Base-by-base conservation (phyloP, 208 protist species). In the Lotmaria passim region DNA sequence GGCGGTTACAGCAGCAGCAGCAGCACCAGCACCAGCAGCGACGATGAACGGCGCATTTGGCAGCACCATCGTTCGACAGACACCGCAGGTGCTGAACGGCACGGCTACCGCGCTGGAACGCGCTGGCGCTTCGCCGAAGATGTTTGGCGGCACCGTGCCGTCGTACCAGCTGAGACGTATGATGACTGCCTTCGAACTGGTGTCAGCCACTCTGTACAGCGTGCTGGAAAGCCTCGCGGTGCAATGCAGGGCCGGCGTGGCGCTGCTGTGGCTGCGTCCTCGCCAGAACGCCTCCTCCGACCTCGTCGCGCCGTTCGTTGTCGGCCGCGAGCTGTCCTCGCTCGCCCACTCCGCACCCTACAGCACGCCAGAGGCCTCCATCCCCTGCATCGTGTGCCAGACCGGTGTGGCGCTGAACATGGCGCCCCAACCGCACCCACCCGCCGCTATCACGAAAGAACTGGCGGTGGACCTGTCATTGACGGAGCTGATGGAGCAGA, bases 271-370 rank as follows among this genome's bases (percentile, higher is more conserved):
- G 89, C 48, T 96, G 36, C 79, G 82, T 11, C 87, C 87, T 15
- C 85, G 82, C 31, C 70, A 69, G 44, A 89, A 82, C 15, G 75
- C 93, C 5, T 90, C 89, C 7, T 77, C 79, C 6, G 91, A 94
- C 69, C 86, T 96, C 12, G 81, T 96, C 19, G 89, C 89, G 19
- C 91, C 91, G 17, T 96, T 96, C 81, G 89, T 94, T 1, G 89
- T 96, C 12, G 87, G 89, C 7, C 81, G 86, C 3, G 87, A 94
- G 31, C 65, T 88, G 28, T 74, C 75, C 19, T 78, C 85, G 26
- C 72, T 94, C 28, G 69, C 73, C 1, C 81, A 83, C 65, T 88
- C 87, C 7, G 87, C 91, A 6, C 91, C 91, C 19, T 93, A 93
- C 71, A 83, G 87, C 63, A 81, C 89, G 7, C 75, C 77, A 11